These are phyloP conservation scores for Zymoseptoria tritici DNA, from an alignment of 2,329 filamentous ascomycete genomes.

Conservation along the genomic window DNA sequence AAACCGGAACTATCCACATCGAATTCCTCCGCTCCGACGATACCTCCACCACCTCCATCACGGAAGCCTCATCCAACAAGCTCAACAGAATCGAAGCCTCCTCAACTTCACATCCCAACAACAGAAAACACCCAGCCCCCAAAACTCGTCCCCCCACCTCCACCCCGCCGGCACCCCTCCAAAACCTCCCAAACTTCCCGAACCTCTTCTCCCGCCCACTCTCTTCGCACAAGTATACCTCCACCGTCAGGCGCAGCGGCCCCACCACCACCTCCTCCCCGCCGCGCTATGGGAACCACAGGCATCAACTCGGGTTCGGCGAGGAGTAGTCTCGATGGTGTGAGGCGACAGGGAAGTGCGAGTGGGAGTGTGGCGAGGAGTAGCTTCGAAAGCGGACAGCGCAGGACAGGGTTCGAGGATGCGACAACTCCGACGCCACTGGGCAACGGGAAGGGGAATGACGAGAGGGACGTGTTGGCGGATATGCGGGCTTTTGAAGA, in stretches of 20 bases:
- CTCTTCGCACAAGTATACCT: constrained; percentile 13
- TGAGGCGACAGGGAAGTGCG: not conserved
- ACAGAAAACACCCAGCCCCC: constrained; percentile 8
- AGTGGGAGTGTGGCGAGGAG: constrained; percentile 1
- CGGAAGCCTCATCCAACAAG: constrained; percentile 15
- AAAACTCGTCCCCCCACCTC: constrained; percentile 21
- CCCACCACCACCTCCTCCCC: constrained; percentile 26
- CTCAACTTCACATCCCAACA: not conserved
- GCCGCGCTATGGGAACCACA: constrained; percentile 13
- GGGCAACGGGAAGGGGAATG: not conserved
- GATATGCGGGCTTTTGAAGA: constrained; percentile 27
- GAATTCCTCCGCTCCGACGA: constrained; percentile 11
- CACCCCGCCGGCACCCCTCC: constrained; percentile 21
- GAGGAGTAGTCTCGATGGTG: constrained; percentile 19
- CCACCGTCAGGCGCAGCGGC: constrained; percentile 5
- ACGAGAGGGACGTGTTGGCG: constrained; percentile 21
- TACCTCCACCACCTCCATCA: constrained; percentile 26
- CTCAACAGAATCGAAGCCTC: not conserved
- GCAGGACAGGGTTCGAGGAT: not conserved
- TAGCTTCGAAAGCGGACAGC: constrained; percentile 18
- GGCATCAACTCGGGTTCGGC: constrained; percentile 7
- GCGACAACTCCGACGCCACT: not conserved
- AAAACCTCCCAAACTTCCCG: constrained; percentile 11
- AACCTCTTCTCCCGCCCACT: constrained; percentile 14
- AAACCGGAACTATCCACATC: constrained; percentile 3